A percentile compares a stretch with the other conserved stretches of the same genome.
Conservation (phyloP, 345 rosid species). For the Raphanus sativus region DNA sequence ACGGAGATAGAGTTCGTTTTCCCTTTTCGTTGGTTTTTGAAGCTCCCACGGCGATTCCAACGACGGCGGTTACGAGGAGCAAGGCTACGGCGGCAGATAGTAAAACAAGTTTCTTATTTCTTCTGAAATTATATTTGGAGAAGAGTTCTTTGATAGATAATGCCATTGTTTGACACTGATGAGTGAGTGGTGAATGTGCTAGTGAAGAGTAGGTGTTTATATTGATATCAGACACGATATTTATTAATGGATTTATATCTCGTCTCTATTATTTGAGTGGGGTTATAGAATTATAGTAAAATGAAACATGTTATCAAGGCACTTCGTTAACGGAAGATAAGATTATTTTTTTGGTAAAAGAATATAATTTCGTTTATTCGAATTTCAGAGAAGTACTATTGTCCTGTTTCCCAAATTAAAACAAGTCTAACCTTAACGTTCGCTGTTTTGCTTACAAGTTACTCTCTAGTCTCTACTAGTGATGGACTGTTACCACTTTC, state of each 20-base stretch:
- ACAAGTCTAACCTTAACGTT: not conserved
- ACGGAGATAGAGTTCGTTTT: conserved; percentile 32
- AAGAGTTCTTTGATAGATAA: conserved; percentile 23
- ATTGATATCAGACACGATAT: not conserved
- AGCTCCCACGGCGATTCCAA: conserved; percentile 29
- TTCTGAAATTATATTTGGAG: conserved; percentile 24
- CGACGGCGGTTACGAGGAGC: conserved; percentile 19
- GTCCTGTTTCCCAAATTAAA: not conserved
- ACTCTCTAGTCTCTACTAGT: no score
- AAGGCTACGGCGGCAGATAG: conserved; percentile 18
- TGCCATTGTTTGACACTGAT: conserved; percentile 28
- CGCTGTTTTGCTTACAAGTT: no score
- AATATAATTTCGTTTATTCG: not conserved
- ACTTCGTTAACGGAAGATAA: not conserved
- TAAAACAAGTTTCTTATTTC: conserved; percentile 26
- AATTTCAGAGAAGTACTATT: conserved; percentile 7
- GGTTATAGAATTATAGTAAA: not conserved
- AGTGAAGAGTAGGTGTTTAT: not conserved
- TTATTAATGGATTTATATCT: not conserved
- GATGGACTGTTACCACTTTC: no score
- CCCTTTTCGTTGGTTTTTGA: conserved; percentile 22
- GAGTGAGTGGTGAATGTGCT: conserved; percentile 15
- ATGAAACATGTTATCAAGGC: not conserved
- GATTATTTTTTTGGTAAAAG: not conserved
- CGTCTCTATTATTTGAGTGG: not conserved